Evolutionary conservation across 164 flowering plant genomes (phyloP), one percentile per base, ranked within the genome.

Genomic region (Cinnamomum micranthum): DNA sequence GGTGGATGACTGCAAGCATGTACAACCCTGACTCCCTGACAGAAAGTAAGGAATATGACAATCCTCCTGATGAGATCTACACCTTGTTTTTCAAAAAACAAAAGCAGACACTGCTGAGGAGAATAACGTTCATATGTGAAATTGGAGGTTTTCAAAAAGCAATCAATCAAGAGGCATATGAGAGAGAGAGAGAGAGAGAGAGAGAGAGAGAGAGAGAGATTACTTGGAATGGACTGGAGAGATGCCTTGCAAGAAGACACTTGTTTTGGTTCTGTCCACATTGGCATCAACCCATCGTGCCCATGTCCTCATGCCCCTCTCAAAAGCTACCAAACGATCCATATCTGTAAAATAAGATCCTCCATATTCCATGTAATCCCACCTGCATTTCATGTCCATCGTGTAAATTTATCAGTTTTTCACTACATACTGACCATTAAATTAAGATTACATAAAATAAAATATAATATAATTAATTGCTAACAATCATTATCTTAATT

Each of bases 211-310:
- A 76, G 74, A 62, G 77, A 72, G 71, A 76, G 24, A 73, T 55
- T 84, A 92, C 98, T 88, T 82, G 89, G 89, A 87, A 68, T 93
- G 97, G 2, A 95, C 87, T 1, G 99, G 99, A 69, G 98, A 95
- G 66, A 92, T 88, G 73, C 90, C 82, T 66, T 82, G 93, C 78
- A 95, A 89, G 82, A 95, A 90, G 27, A 95, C 87, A 59, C 79
- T 82, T 74, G 95, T 90, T 76, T 74, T 84, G 22, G 79, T 77
- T 23, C 20, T 73, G 78, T 95, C 92, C 66, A 94, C 55, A 60
- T 89, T 86, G 28, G 79, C 9, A 35, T 95, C 99, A 2, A 89
- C 88, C 95, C 97, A 95, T 68, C 77, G 78, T 2, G 94, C 88
- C 99, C 97, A 95, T 41, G 99, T 93, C 67, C 82, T 85, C 41